Base-by-base conservation (phyloP, 169 alveolate species). In the Sarcocystis neurona region DNA sequence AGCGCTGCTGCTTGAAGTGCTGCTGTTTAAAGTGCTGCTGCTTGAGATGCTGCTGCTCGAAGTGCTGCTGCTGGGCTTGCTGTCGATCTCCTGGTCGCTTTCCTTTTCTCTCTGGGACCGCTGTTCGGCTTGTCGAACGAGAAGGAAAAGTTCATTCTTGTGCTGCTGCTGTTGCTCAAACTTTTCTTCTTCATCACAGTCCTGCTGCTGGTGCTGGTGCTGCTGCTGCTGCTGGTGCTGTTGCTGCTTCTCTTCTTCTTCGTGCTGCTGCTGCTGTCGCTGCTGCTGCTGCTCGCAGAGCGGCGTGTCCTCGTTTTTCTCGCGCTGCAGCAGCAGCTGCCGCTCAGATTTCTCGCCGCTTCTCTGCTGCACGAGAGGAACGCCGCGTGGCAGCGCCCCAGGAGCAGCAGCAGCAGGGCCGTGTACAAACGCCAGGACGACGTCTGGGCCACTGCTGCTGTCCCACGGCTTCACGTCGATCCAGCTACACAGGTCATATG, bases 401-500 rank as follows among this genome's bases (percentile, higher is more conserved):
- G 86, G 18, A 43, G 68, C 82, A 46, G 56, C 27, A 41, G 84
- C 75, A 23, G 74, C 75, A 32, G 72, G 87, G 80, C 63, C 90
- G 60, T 50, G 85, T 85, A 18, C 58, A 46, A 87, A 87, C n/a
- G 91, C 82, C 58, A 84, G 70, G 46, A 87, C 72, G 80, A 84
- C 91, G 39, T 87, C 87, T 18, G 91, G 91, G 2, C 91, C 91
- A 34, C 58, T 77, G 60, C 58, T 32, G 47, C 15, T 27, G 48
- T 27, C 46, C 37, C 44, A 23, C 10, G 70, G 30, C 20, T 56
- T 15, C 46, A 23, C 78, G 30, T 60, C 82, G 48, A 87, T 77
- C 91, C 91, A 87, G 20, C 56, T 63, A 3, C 80, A 50, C 82
- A 87, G 68, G 82, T 39, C 43, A n/a, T 68, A 63, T 53, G 87